Evolutionary conservation across 1,284 basidiomycete genomes (phyloP), one percentile per base, ranked within the genome.

Genomic region (Malassezia yamatoensis): DNA sequence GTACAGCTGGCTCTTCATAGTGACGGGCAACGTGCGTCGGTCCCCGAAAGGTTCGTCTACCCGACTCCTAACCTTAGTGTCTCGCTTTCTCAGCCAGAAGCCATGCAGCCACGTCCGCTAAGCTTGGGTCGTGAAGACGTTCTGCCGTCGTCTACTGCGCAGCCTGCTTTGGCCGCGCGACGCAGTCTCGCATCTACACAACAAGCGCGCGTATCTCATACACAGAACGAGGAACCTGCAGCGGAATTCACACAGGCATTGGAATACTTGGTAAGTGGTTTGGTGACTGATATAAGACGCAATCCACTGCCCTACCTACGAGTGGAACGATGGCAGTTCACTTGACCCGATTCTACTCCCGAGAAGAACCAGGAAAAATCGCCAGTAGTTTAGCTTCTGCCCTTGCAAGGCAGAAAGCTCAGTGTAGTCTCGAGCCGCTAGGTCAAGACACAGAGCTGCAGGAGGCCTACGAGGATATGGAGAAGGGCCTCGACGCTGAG

Each of bases 31-130:
- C 55, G 70, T 29, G 70, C 70, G 6, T 53, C 64, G 32, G 63
- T 73, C 10, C 70, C 70, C 9, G 69, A 71, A 21, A 43, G 16
- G 41, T 43, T 24, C 41, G 41, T 21, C 41, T 29, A 29, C 24
- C 24, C 7, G 24, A 18, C 41, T 15, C 7, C 12, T 32, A 24
- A 20, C 21, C 41, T 24, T 32, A 66, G 61, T 46, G 56, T 71
- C 10, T 74, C 72, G n/a, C 48, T 72, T 11, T 65, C 72, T 24
- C 72, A 74, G 51, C 72, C 72, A 10, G 72, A 72, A 47, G 65
- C 64, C 18, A 62, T 72, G 32, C 60, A 60, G 39, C 56, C 59
- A 40, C 55, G 58, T 51, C 54, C 63, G 15, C 58, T 64, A 12
- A 57, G 53, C 16, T 34, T 62, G 21, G 41, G 18, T 12, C 58